phyloP scores from a whole-genome alignment of 2,329 filamentous ascomycete species.

The Clonostachys chloroleuca region DNA sequence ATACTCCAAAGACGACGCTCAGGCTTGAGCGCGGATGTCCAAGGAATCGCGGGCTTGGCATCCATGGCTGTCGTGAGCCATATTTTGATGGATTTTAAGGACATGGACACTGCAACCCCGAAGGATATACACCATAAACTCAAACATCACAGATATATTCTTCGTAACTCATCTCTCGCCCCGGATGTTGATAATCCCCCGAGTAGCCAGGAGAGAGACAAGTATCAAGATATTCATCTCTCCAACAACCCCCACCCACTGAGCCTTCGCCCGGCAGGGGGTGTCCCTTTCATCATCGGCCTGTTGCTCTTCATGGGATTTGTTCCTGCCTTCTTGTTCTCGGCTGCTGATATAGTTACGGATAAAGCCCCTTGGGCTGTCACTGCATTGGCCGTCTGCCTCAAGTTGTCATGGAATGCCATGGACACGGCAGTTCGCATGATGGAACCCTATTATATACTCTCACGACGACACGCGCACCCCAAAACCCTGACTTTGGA shows the following conservation, averaged over 20 bases:
- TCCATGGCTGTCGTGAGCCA: slow-evolving; percentile 72
- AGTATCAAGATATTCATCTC: slow-evolving; percentile 43
- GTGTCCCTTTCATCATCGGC: slow-evolving; percentile 54
- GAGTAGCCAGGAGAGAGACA: slow-evolving; percentile 34
- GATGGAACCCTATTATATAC: slow-evolving; percentile 71
- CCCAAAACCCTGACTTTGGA: slow-evolving; percentile 65
- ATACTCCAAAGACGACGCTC: slow-evolving; percentile 59
- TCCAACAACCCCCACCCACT: slow-evolving; percentile 63
- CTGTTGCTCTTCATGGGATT: slow-evolving; percentile 52
- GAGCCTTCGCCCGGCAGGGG: slow-evolving; percentile 58
- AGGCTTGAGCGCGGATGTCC: slow-evolving; percentile 63
- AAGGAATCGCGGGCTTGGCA: slow-evolving; percentile 69
- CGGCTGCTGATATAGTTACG: slow-evolving; percentile 45
- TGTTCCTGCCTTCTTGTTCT: slow-evolving; percentile 61
- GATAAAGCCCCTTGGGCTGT: slow-evolving; percentile 62
- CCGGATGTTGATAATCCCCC: slow-evolving; percentile 50
- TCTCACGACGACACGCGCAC: slow-evolving; percentile 61
- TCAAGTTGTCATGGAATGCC: slow-evolving; percentile 66
- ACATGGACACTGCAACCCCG: slow-evolving; percentile 63
- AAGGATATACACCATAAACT: slow-evolving; percentile 64
- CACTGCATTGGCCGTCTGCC: slow-evolving; percentile 58
- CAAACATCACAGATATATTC: slow-evolving; percentile 61
- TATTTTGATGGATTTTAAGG: slow-evolving; percentile 70
- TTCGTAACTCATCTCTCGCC: slow-evolving; percentile 67
- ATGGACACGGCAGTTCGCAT: slow-evolving; percentile 67